phyloP scores from a whole-genome alignment of 1,284 basidiomycete genomes.

The Cutaneotrichosporon sp. region DNA sequence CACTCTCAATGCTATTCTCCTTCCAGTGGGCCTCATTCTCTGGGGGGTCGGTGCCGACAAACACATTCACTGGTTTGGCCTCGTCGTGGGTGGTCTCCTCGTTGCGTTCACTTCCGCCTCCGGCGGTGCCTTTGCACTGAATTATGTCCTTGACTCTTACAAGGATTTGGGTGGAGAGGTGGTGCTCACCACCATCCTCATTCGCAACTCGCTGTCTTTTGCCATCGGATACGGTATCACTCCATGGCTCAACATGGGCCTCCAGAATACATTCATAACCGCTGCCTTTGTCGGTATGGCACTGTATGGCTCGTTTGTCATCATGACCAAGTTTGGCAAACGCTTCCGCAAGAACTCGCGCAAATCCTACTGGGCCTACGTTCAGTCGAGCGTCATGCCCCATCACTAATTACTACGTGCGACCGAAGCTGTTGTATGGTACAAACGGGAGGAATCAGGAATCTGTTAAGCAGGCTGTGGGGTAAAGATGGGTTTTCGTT shows the following conservation, averaged over 20 bases:
- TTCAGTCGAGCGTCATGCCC: constrained; percentile 13
- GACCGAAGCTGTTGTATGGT: no score
- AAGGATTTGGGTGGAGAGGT: constrained; percentile 25
- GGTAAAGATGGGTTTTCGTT: no score
- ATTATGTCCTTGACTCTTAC: constrained; percentile 31
- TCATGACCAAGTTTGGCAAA: constrained; percentile 19
- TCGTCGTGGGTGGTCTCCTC: constrained; percentile 21
- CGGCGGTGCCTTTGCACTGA: constrained; percentile 23
- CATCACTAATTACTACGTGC: not conserved
- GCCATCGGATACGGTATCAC: constrained; percentile 24
- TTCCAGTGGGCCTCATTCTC: constrained; percentile 24
- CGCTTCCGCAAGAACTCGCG: constrained; percentile 10
- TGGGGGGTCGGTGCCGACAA: constrained; percentile 29
- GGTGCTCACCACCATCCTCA: constrained; percentile 23
- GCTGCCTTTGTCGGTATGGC: constrained; percentile 19
- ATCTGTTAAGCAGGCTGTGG: no score
- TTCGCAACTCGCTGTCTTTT: constrained; percentile 18
- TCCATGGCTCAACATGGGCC: constrained; percentile 21
- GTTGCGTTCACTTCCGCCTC: constrained; percentile 20
- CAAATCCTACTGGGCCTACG: constrained; percentile 20
- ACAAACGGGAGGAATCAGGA: no score
- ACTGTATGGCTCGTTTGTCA: constrained; percentile 18
- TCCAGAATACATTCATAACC: constrained; percentile 21
- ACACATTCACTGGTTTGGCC: constrained; percentile 24
- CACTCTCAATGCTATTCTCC: constrained; percentile 16